Evolutionary conservation across 345 rosid genomes (phyloP), one percentile per base, ranked within the genome.

Genomic region (Aquilaria malaccensis): DNA sequence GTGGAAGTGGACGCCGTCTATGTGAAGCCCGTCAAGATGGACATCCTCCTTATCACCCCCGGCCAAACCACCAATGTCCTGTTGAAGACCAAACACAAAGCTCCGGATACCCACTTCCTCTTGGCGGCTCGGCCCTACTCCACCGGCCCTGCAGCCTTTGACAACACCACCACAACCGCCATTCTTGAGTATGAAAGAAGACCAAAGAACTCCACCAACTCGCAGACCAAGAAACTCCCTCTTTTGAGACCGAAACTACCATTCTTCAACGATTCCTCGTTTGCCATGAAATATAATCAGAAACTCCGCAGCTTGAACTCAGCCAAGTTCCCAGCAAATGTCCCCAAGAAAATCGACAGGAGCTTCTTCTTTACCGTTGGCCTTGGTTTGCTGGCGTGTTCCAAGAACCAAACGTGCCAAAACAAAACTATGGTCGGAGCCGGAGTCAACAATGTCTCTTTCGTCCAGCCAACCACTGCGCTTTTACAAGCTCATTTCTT

Each of bases 1-100:
- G 96, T 89, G 0, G 96, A 86, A 68, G 72, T 81, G 6, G 96
- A 89, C 58, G 93, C 87, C 0, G 77, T 78, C 54, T 86, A 89
- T 15, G 78, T 84, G 33, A 86, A 89, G 67, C 93, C 88, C 13
- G 78, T 82, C 13, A 80, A 68, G 53, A 85, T 86, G 10, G 58
- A 73, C 33, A 75, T 65, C 0, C 45, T 88, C 9, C 66, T 83
- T 0, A 83, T 83, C 41, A 79, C 83, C 4, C 92, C 96, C 2
- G 89, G 96, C 14, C 89, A 85, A 55, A 88, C 96, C 52, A 79
- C 85, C 7, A 83, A 85, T 75, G 89, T 88, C 67, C 81, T 88
- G 7, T 79, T 82, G 70, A 76, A 45, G 63, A 61, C 81, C 45
- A 79, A 77, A 61, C 45, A 74, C 11, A 67, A 58, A n/a, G 52